Conservation (phyloP, 2,329 filamentous ascomycete species). For the Verticillium tricorpus region DNA sequence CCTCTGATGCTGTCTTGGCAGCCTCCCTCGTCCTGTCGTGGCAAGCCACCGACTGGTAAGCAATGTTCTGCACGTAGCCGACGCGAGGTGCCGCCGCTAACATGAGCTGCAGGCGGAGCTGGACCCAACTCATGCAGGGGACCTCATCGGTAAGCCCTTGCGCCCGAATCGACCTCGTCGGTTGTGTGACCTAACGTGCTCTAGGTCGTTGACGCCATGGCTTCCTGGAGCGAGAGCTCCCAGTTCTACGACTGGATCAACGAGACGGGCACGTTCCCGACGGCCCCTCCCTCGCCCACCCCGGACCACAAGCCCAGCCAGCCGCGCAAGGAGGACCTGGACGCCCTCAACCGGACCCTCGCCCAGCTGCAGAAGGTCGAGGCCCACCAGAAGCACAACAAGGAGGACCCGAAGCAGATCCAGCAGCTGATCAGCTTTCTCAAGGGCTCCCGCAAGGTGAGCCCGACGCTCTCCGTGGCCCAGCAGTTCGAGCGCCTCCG, state of each 20-base stretch:
- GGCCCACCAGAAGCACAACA: constrained; percentile 61
- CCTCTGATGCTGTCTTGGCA: constrained; percentile 86
- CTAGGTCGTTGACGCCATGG: constrained; percentile 86
- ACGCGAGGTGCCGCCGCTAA: constrained; percentile 27
- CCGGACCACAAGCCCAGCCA: constrained; percentile 58
- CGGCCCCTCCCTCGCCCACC: constrained; percentile 57
- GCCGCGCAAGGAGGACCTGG: constrained; percentile 65
- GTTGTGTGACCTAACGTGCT: not conserved
- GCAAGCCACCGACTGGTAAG: constrained; percentile 95
- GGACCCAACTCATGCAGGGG: constrained; percentile 89
- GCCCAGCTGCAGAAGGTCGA: constrained; percentile 66
- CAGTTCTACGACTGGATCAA: constrained; percentile 78
- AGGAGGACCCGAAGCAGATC: constrained; percentile 64
- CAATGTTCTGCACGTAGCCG: constrained; percentile 28
- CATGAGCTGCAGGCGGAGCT: constrained; percentile 64
- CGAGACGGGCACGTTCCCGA: constrained; percentile 70
- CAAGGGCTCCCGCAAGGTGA: constrained; percentile 66
- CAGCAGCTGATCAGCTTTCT: constrained; percentile 69
- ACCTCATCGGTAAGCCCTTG: constrained; percentile 75
- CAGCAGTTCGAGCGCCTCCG: constrained; percentile 90
- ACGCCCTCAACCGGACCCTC: constrained; percentile 62
- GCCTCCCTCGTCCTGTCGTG: constrained; percentile 90
- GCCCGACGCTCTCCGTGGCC: constrained; percentile 65
- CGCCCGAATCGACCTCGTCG: not conserved
- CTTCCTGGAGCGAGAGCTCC: constrained; percentile 85